These are phyloP conservation scores for Rhodotorula sp. DNA, from an alignment of 1,284 basidiomycete genomes.

Conservation along the genomic window DNA sequence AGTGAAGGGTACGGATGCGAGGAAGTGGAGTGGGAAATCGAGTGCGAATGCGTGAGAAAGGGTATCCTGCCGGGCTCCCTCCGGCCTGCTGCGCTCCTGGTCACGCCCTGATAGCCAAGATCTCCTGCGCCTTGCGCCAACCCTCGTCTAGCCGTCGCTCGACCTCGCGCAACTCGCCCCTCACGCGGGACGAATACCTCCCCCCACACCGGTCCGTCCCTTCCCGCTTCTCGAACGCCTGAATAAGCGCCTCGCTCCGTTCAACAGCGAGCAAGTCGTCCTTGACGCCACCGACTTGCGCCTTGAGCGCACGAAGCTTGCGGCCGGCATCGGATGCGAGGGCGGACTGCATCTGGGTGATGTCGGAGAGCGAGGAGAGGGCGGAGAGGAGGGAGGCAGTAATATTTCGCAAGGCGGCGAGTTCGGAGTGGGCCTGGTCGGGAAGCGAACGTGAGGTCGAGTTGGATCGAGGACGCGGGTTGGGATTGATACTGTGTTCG, in stretches of 20 bases:
- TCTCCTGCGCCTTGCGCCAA: conserved; percentile 11
- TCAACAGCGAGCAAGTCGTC: conserved; percentile 17
- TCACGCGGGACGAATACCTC: conserved; percentile 5
- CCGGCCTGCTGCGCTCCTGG: too few relatives aligned
- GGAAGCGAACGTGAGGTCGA: neutral
- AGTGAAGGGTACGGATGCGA: too few relatives aligned
- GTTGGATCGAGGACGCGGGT: neutral
- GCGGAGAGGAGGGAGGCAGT: conserved; percentile 28
- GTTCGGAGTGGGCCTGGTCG: neutral
- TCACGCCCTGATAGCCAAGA: neutral
- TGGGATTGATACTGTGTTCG: neutral
- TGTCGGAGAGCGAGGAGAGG: conserved; percentile 28
- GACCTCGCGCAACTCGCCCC: conserved; percentile 6
- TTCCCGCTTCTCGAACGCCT: conserved; percentile 8
- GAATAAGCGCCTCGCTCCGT: conserved; percentile 17
- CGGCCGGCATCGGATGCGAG: conserved; percentile 21
- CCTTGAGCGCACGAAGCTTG: conserved; percentile 29
- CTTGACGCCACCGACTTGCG: conserved; percentile 15
- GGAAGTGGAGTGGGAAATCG: neutral
- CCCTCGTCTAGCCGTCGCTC: conserved; percentile 9
- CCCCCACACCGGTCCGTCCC: neutral
- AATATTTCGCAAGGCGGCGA: conserved; percentile 16
- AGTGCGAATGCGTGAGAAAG: neutral
- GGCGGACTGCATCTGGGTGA: conserved; percentile 28
- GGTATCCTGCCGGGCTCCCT: neutral